These are phyloP conservation scores for Phytopythium delawarense DNA, from an alignment of 352 stramenopile species.

Conservation along the genomic window DNA sequence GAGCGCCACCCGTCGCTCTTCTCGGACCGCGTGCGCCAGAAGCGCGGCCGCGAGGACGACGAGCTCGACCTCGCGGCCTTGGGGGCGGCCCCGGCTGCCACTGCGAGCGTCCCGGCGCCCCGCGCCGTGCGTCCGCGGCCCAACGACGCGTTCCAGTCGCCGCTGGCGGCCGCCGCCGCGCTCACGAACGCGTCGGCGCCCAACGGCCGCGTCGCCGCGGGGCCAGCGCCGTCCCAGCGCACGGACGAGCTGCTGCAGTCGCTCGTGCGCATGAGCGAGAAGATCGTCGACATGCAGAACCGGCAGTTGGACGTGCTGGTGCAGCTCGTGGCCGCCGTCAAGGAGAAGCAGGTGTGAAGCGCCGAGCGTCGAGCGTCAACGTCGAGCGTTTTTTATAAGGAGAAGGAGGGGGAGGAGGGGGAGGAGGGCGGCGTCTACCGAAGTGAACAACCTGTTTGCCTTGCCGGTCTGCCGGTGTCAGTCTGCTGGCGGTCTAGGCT, in stretches of 20 bases:
- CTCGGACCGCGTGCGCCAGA: constrained; percentile 8
- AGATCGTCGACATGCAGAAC: constrained; percentile 8
- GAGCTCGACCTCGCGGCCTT: neutral
- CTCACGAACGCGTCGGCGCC: neutral
- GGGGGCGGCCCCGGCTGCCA: neutral
- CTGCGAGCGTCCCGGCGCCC: neutral
- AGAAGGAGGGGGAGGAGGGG: neutral
- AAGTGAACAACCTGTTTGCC: neutral
- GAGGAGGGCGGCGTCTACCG: neutral
- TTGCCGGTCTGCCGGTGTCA: neutral
- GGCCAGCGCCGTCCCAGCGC: neutral
- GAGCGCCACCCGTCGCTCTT: constrained; percentile 9
- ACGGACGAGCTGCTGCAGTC: constrained; percentile 5
- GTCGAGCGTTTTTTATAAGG: neutral
- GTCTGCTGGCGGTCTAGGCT: constrained; percentile 25
- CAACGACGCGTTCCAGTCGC: constrained; percentile 1
- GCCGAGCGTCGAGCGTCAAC: neutral
- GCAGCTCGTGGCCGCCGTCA: constrained; percentile 5
- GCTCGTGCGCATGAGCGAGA: constrained; percentile 6
- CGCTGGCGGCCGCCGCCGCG: neutral
- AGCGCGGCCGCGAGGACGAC: constrained; percentile 8
- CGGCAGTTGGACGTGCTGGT: constrained; percentile 6
- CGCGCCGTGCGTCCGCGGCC: neutral
- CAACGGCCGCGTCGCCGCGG: neutral
- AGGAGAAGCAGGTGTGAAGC: constrained; percentile 7